Evolutionary conservation across 2,329 filamentous ascomycete genomes (phyloP).

Genomic region (Xylariaceae sp.): DNA sequence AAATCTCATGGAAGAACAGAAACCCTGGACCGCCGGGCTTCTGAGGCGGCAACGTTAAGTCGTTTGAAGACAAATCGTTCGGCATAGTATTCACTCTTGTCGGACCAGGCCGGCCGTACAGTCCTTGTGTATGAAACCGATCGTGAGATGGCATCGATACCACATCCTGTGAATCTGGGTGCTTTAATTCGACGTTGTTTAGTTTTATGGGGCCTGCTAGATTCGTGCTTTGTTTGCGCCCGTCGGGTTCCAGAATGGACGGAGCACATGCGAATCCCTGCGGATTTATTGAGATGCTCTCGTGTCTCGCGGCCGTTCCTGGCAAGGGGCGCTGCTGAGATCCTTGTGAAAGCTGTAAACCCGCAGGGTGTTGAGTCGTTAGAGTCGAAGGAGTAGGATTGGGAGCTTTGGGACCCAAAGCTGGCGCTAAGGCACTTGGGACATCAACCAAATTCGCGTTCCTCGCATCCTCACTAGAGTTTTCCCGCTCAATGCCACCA

Average conservation of each 20-base stretch:
- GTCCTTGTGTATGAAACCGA: not conserved
- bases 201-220: not conserved
- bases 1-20: constrained; percentile 25
- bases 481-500: constrained; percentile 17
- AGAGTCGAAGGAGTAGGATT: not conserved
- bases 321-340: constrained; percentile 10
- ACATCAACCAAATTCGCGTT: constrained; percentile 7
- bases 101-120: constrained; percentile 10
- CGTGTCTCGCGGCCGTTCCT: constrained; percentile 20
- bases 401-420: constrained; percentile 15
- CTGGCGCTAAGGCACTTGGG: constrained; percentile 15
- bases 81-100: constrained; percentile 21
- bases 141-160: not conserved
- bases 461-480: constrained; percentile 13
- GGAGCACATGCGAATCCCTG: constrained; percentile 12
- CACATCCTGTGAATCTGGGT: constrained; percentile 1
- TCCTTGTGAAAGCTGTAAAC: constrained; percentile 10
- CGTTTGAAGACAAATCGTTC: constrained; percentile 9
- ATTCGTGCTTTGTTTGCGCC: constrained; percentile 6
- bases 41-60: constrained; percentile 8
- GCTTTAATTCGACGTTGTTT: not conserved
- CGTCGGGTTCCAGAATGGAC: constrained; percentile 19
- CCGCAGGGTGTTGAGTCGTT: constrained; percentile 8
- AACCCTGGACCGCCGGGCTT: constrained; percentile 20
- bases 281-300: constrained; percentile 14